These are phyloP conservation scores for Tulasnella sp. DNA, from an alignment of 768 basidiomycete species.

Conservation along the genomic window DNA sequence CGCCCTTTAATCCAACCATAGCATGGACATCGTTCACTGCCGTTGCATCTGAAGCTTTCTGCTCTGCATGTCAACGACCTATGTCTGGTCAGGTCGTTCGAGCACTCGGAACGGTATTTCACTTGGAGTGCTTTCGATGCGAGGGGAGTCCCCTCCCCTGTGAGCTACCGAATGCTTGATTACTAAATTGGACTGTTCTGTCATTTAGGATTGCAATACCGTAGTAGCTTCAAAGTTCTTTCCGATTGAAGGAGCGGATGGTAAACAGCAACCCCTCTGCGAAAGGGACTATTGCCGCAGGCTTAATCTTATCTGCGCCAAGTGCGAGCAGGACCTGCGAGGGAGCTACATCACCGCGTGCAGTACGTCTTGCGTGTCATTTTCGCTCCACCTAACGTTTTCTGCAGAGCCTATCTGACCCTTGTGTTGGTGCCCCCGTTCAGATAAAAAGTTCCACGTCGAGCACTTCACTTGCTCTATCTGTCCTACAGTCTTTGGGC, in stretches of 20 bases:
- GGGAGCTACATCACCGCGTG: constrained; percentile 99
- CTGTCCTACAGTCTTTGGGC: constrained; percentile 92
- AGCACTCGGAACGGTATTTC: constrained; percentile 88
- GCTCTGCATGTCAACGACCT: constrained; percentile 27
- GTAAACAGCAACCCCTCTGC: constrained; percentile 87
- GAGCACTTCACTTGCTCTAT: constrained; percentile 99
- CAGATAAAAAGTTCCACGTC: constrained; percentile 98
- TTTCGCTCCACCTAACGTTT: neutral
- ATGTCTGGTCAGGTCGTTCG: constrained; percentile 96
- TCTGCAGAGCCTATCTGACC: constrained; percentile 2
- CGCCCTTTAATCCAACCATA: too few species aligned
- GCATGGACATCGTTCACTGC: neutral
- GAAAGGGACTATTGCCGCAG: constrained; percentile 97
- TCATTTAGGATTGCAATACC: constrained; percentile 81
- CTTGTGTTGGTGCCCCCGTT: neutral
- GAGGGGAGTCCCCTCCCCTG: constrained; percentile 53
- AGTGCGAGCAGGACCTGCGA: constrained; percentile 88
- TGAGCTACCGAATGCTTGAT: neutral
- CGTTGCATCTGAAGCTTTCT: neutral
- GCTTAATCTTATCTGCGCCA: constrained; percentile 92
- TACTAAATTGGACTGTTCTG: constrained; percentile 25
- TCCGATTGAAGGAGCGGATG: constrained; percentile 88
- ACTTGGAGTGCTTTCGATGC: constrained; percentile 98
- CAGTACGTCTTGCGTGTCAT: constrained; percentile 55
- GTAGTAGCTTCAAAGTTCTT: constrained; percentile 99